Evolutionary conservation across 331 rosid genomes (phyloP).

Genomic region (Cydonia oblonga): DNA sequence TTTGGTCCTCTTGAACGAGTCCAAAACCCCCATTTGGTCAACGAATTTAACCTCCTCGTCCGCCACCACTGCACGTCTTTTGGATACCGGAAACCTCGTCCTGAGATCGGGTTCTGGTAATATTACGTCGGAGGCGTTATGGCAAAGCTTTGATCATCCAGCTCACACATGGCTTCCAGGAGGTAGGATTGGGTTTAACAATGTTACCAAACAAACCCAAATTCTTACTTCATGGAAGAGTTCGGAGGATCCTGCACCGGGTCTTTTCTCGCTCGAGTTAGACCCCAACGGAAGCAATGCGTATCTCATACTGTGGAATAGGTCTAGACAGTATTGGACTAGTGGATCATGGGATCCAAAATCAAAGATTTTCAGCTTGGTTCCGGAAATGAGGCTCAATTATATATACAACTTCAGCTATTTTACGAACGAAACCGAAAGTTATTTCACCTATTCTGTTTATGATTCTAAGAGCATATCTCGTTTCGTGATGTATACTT

Average conservation of each 20-base stretch:
- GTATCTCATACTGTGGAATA: conserved; percentile 18
- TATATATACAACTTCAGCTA: not conserved
- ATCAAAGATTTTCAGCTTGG: not conserved
- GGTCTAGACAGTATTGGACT: not conserved
- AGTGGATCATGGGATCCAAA: not conserved
- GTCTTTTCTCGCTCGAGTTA: conserved; percentile 23
- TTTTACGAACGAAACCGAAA: not conserved
- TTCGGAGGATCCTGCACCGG: conserved; percentile 32
- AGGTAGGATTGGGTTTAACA: conserved; percentile 19
- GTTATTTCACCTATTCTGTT: not conserved
- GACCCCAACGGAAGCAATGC: not conserved
- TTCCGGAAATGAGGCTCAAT: not conserved
- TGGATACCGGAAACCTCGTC: conserved; percentile 26
- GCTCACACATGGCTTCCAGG: conserved; percentile 32
- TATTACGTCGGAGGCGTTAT: not conserved
- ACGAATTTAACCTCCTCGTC: conserved; percentile 6
- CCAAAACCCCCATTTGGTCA: conserved; percentile 21
- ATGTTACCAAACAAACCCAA: conserved; percentile 8
- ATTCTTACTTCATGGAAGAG: conserved; percentile 35
- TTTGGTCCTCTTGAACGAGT: conserved; percentile 25
- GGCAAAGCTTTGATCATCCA: conserved; percentile 43
- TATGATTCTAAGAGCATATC: not conserved
- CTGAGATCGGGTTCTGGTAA: conserved; percentile 11
- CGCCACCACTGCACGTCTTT: not conserved
- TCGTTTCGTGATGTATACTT: not conserved